Conservation (phyloP, 306 rosid species). For the Glycine tomentella region DNA sequence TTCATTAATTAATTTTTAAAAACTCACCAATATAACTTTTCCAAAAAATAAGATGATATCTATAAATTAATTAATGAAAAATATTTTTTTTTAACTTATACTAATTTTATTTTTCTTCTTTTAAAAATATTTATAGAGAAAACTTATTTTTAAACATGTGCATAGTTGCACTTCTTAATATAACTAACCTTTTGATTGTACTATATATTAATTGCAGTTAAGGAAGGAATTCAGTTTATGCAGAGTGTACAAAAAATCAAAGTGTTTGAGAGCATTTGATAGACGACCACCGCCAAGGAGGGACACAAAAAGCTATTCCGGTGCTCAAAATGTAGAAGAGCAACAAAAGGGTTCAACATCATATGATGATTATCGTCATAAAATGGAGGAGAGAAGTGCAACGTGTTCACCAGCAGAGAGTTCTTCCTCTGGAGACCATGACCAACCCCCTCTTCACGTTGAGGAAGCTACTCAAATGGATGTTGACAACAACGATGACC, state of each 20-base stretch:
- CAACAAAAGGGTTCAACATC: conserved; percentile 28
- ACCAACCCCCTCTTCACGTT: conserved; percentile 41
- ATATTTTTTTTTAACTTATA: no score
- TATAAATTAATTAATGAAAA: no score
- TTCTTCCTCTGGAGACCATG: conserved; percentile 58
- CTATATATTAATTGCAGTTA: conserved; percentile 52
- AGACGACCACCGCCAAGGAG: conserved; percentile 63
- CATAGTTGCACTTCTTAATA: not conserved
- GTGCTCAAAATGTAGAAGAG: not conserved
- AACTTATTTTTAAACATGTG: no score
- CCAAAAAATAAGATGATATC: no score
- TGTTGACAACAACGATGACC: conserved; percentile 9
- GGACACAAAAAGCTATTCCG: not conserved
- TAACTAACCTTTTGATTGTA: not conserved
- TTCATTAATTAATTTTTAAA: no score
- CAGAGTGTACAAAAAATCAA: conserved; percentile 84
- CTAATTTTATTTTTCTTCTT: no score
- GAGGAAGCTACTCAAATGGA: conserved; percentile 45
- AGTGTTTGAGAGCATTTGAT: conserved; percentile 82
- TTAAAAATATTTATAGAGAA: no score
- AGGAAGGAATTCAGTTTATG: conserved; percentile 83
- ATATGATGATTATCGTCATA: not conserved
- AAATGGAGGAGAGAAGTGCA: conserved; percentile 37
- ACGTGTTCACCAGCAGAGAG: conserved; percentile 57
- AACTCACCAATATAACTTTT: no score